phyloP scores from a whole-genome alignment of 805 yeast species.

The Diddensiella caesifluorescens region DNA sequence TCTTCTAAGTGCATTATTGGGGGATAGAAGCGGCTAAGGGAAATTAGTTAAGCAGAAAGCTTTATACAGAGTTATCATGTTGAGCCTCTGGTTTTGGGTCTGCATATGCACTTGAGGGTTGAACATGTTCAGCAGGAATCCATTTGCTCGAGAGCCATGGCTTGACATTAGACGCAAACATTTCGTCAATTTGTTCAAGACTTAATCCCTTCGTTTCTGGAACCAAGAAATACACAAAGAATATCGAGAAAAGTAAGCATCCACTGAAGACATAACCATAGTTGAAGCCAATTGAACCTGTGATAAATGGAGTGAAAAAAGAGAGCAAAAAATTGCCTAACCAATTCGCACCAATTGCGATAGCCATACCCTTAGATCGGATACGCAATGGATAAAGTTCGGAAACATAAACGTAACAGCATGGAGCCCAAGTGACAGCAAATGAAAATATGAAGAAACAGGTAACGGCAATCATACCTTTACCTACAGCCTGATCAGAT shows the following conservation, averaged over 20 bases:
- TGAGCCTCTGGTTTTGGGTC: slow-evolving; percentile 4
- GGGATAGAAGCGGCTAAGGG: too few species aligned
- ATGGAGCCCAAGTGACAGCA: slow-evolving; percentile 57
- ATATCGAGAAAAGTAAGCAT: slow-evolving; percentile 50
- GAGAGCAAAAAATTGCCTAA: slow-evolving; percentile 51
- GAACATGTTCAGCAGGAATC: slow-evolving; percentile 12
- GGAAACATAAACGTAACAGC: slow-evolving; percentile 66
- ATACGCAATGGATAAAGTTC: slow-evolving; percentile 56
- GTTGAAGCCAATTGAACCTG: slow-evolving; percentile 54
- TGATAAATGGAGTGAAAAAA: slow-evolving; percentile 64
- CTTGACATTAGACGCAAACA: slow-evolving; percentile 41
- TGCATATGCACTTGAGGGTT: slow-evolving; percentile 1
- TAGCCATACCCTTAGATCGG: slow-evolving; percentile 62
- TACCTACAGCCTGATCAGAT: slow-evolving; percentile 38
- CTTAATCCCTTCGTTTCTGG: slow-evolving; percentile 78
- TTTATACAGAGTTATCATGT: slow-evolving; percentile 2
- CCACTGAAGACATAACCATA: slow-evolving; percentile 64
- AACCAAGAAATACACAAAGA: slow-evolving; percentile 68
- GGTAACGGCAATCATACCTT: slow-evolving; percentile 51
- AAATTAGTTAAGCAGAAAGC: too few species aligned
- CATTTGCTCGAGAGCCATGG: slow-evolving; percentile 34
- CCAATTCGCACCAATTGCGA: slow-evolving; percentile 42
- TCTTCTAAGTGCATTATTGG: neutral
- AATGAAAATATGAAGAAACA: slow-evolving; percentile 47
- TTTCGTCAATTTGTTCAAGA: slow-evolving; percentile 74